Evolutionary conservation across 2,329 filamentous ascomycete species (phyloP).

Genomic region (Ophiosphaerella korrae): DNA sequence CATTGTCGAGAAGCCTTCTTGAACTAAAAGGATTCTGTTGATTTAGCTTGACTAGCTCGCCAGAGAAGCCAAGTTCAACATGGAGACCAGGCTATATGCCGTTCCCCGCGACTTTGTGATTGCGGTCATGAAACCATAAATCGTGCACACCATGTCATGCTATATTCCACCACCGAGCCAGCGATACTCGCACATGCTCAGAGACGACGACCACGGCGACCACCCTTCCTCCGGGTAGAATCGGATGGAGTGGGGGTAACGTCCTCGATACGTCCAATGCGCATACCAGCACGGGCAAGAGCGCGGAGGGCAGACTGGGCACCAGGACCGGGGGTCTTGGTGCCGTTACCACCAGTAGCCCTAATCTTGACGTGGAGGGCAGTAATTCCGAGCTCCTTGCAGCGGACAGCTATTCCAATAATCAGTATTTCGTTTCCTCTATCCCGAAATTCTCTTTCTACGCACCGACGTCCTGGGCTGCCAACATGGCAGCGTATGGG

Average conservation of each 20-base stretch:
- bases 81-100: constrained; percentile 48
- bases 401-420: constrained; percentile 70
- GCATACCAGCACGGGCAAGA: constrained; percentile 98
- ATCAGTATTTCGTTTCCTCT: constrained; percentile 48
- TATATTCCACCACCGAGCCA: constrained; percentile 41
- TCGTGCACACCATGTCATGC: constrained; percentile 43
- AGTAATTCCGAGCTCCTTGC: constrained; percentile 85
- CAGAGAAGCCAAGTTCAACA: constrained; percentile 44
- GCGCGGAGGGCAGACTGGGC: constrained; percentile 99
- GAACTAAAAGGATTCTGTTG: constrained; percentile 47
- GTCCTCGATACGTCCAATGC: constrained; percentile 99
- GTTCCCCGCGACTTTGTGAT: constrained; percentile 47
- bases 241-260: constrained; percentile 99
- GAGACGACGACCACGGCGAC: constrained; percentile 99
- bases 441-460: constrained; percentile 5
- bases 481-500: constrained; percentile 99
- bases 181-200: constrained; percentile 62
- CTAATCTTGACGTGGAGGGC: constrained; percentile 99
- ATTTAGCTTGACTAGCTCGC: constrained; percentile 41
- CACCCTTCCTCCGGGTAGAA: constrained; percentile 99
- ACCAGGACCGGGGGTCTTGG: constrained; percentile 99
- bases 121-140: constrained; percentile 43
- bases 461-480: constrained; percentile 77
- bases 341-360: constrained; percentile 99
- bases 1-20: constrained; percentile 40